Evolutionary conservation across 2,329 filamentous ascomycete species (phyloP).

Genomic region (Grosmannia penicillata): DNA sequence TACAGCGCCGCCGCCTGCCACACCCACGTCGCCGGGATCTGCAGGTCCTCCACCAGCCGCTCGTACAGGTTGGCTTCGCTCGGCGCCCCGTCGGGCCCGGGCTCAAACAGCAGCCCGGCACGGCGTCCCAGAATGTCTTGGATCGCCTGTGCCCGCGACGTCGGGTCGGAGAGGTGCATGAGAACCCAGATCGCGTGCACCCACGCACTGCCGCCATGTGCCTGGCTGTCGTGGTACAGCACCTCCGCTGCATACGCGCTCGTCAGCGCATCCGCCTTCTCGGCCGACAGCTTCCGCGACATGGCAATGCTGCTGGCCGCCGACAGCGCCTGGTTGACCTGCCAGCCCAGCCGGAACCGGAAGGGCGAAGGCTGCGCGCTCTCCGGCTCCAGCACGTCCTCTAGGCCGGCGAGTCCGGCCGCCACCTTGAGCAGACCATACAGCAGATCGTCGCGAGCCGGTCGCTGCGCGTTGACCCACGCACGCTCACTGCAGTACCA

Average conservation of each 20-base stretch:
- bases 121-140: conserved; percentile 63
- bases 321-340: conserved; percentile 57
- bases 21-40: conserved; percentile 64
- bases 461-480: conserved; percentile 31
- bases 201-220: conserved; percentile 38
- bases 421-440: conserved; percentile 81
- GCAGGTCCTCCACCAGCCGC: conserved; percentile 45
- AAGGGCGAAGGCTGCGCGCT: conserved; percentile 63
- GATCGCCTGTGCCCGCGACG: conserved; percentile 49
- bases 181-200: conserved; percentile 62
- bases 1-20: conserved; percentile 77
- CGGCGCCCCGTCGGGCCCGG: not conserved
- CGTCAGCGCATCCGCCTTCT: conserved; percentile 50
- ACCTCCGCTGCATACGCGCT: conserved; percentile 11
- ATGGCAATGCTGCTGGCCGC: conserved; percentile 21
- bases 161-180: conserved; percentile 52
- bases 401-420: conserved; percentile 45
- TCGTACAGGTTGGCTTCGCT: conserved; percentile 31
- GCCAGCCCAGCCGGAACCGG: conserved; percentile 68
- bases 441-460: conserved; percentile 58
- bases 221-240: conserved; percentile 24
- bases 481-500: conserved; percentile 49
- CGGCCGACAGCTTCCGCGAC: conserved; percentile 44
- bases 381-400: conserved; percentile 59
- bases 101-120: conserved; percentile 46